Evolutionary conservation across 768 basidiomycete genomes (phyloP).

Genomic region (Tricholoma sp.): DNA sequence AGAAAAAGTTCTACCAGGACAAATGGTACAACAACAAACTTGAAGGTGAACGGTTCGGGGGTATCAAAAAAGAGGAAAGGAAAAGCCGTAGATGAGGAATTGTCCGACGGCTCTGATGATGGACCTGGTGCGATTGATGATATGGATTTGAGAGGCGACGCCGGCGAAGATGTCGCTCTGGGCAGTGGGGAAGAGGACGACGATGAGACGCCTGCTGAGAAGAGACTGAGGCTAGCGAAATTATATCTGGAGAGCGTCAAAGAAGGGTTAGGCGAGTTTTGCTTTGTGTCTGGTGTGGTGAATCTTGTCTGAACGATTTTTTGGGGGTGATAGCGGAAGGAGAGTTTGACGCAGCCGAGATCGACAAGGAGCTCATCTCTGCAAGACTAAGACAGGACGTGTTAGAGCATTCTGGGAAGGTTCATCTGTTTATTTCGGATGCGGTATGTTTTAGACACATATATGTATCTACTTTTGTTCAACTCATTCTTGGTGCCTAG

Average conservation of each 20-base stretch:
- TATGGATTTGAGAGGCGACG: constrained; percentile 59
- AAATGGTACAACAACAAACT: constrained; percentile 21
- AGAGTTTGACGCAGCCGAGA: constrained; percentile 92
- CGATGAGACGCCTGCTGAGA: constrained; percentile 89
- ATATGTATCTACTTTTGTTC: not conserved
- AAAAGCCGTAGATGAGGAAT: constrained; percentile 51
- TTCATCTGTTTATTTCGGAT: constrained; percentile 77
- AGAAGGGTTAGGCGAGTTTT: constrained; percentile 56
- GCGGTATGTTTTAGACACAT: constrained; percentile 43
- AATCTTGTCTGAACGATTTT: not conserved
- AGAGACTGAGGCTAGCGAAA: constrained; percentile 85
- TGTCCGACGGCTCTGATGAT: constrained; percentile 58
- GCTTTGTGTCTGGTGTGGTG: not conserved
- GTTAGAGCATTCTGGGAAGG: constrained; percentile 80
- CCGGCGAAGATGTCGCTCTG: constrained; percentile 42
- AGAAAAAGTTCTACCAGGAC: constrained; percentile 23
- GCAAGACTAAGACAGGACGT: constrained; percentile 90
- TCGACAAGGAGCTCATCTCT: constrained; percentile 90
- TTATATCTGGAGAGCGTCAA: constrained; percentile 85
- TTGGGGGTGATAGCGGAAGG: constrained; percentile 57
- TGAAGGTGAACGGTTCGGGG: too few relatives aligned
- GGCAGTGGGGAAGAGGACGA: constrained; percentile 80
- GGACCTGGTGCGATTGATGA: constrained; percentile 58
- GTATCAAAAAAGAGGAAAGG: constrained; percentile 24
- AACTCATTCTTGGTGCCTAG: constrained; percentile 26